Evolutionary conservation across 805 yeast genomes (phyloP), one percentile per base, ranked within the genome.

Genomic region (Suhomyces vadensis): DNA sequence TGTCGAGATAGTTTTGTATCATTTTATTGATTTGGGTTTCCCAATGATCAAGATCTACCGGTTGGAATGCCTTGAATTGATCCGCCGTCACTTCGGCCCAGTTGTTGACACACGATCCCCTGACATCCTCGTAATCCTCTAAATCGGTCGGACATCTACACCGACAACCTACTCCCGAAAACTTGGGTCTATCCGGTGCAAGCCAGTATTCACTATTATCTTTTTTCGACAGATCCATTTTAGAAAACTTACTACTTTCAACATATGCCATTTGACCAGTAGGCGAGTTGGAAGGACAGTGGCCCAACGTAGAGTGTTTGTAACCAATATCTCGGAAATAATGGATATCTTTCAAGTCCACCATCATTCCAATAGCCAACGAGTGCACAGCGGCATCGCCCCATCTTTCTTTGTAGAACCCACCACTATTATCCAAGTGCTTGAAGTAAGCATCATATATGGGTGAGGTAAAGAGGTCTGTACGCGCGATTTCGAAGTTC

Each of bases 351-450:
- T 77, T 69, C 2, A 82, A 63, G 46, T 85, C 74, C 33, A 91
- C 67, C 55, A 86, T 72, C 77, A 94, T 73, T 0, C 89, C 92
- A 4, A 86, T 79, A 0, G 95, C 98, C 17, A 94, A 64, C 0
- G 97, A 84, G 61, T 90, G 97, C 4, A 92, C 82, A 0, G 97
- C 96, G 0, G 97, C 97, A 72, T 92, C 98, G 1, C 98, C 98
- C 98, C 98, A 92, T 57, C 99, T 71, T 62, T 94, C 97, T 42
- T 78, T 75, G 75, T 82, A 90, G 58, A 92, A 91, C 0, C 98
- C 97, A 8, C 91, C 88, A 3, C 81, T 68, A 6, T 63, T 39
- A 44, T 94, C 97, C 39, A 92, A 64, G 53, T 71, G 78, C 31
- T 81, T 67, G 61, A 87, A 88, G 61, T 83, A 91, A 20, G 72